Conservation (phyloP, 2,329 filamentous ascomycete genomes). For the Colletotrichum sublineola region DNA sequence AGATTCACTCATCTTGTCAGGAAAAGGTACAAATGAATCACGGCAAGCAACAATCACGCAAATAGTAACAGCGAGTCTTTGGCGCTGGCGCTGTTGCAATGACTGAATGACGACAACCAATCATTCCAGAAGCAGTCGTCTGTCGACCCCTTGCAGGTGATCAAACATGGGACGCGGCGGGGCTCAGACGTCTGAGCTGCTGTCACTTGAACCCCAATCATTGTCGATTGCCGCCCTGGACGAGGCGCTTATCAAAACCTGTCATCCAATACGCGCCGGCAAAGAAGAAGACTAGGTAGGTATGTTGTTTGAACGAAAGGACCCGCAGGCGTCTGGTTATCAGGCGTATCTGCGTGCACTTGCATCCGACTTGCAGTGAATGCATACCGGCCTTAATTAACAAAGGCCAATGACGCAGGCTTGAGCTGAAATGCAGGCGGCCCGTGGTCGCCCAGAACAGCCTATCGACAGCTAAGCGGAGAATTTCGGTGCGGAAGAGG, state of each 20-base stretch:
- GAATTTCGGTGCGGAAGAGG: neutral
- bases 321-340: neutral
- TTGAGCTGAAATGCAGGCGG: neutral
- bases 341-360: neutral
- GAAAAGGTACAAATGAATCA: constrained; percentile 22
- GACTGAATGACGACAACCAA: constrained; percentile 17
- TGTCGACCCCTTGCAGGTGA: constrained; percentile 13
- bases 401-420: neutral
- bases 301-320: neutral
- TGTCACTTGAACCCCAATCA: constrained; percentile 28
- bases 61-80: constrained; percentile 15
- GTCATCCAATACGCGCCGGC: constrained; percentile 46
- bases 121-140: constrained; percentile 4
- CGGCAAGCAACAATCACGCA: constrained; percentile 8
- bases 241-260: constrained; percentile 37
- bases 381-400: neutral
- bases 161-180: neutral
- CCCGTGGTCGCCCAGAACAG: neutral
- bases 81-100: constrained; percentile 14
- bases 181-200: constrained; percentile 21
- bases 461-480: neutral
- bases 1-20: constrained; percentile 11
- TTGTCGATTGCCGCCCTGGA: constrained; percentile 19
- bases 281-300: neutral
- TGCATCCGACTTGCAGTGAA: neutral